Base-by-base conservation (phyloP, 2,329 filamentous ascomycete genomes). In the Coniochaeta ligniaria region DNA sequence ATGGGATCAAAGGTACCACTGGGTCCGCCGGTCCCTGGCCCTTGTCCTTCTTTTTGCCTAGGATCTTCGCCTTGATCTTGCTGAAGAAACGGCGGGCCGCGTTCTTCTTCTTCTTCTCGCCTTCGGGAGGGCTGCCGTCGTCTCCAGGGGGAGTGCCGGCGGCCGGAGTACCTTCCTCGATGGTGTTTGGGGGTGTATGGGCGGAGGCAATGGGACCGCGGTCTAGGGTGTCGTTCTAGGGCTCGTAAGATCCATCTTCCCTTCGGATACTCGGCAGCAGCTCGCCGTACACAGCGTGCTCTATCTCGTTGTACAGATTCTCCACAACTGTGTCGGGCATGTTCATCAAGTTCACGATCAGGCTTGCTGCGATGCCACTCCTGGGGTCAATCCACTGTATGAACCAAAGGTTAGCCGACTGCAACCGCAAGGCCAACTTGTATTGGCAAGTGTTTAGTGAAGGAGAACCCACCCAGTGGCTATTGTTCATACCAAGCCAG, bases 401-500 rank as follows among this genome's bases (percentile, higher is more conserved):
- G 38, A 20, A 3, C 7, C 20, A 5, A 31, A 45, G 17, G 20
- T 45, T 16, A 24, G 41, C 36, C 38, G 17, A 22, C 12, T 58
- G 17, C 55, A 50, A 31, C 58, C 26, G 52, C 28, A 31, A 45
- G 8, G 14, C n/a, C n/a, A n/a, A 1, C 35, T 11, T 6, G 35
- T 38, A 22, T n/a, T 38, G 8, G 17, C 2, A 55, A 12, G 26
- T n/a, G n/a, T n/a, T n/a, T n/a, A n/a, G n/a, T n/a, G 24, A 3
- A 2, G 33, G 22, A 35, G 38, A 20, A 71, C 74, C 70, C 63
- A 76, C 75, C 77, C 78, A 80, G 60, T 72, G 72, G n/a, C 72
- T 69, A 61, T 78, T 79, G 28, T 66, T 67, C 62, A 75, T 72
- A 38, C 78, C 78, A n/a, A 69, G 68, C 77, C 78, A 80, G 66